phyloP scores from a whole-genome alignment of 495 filamentous ascomycete genomes.

The Penicillium fimorum region DNA sequence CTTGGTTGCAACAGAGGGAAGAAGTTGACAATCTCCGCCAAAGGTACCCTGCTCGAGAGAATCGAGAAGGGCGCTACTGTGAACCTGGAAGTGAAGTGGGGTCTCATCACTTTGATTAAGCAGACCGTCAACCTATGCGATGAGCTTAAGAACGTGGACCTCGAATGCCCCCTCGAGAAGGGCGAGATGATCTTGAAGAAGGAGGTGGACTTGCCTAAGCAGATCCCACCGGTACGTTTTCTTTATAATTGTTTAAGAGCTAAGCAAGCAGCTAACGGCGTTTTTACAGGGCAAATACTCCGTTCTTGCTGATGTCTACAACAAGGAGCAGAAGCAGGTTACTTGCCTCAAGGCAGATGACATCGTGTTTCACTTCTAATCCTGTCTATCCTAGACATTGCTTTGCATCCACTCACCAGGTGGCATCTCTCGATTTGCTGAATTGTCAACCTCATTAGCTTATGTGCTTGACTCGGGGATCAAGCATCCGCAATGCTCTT shows the following conservation, averaged over 20 bases:
- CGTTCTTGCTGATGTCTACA: slow-evolving; percentile 82
- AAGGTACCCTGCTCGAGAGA: slow-evolving; percentile 63
- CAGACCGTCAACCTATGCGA: slow-evolving; percentile 81
- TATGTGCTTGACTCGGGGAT: slow-evolving; percentile 5
- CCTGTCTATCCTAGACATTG: slow-evolving; percentile 2
- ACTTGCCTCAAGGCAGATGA: slow-evolving; percentile 73
- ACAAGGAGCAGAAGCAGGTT: slow-evolving; percentile 62
- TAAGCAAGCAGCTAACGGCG: slow-evolving; percentile 11
- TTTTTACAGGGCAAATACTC: slow-evolving; percentile 75
- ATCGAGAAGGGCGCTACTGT: slow-evolving; percentile 79
- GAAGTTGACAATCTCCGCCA: slow-evolving; percentile 74
- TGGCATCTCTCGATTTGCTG: slow-evolving; percentile 13
- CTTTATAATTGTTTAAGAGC: background rate
- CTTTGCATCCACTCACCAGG: slow-evolving; percentile 18
- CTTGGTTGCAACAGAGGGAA: slow-evolving; percentile 59
- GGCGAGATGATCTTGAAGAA: slow-evolving; percentile 72
- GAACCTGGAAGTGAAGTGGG: slow-evolving; percentile 85
- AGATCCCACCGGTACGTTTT: slow-evolving; percentile 81
- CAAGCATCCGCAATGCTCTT: slow-evolving; percentile 14
- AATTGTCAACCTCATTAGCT: slow-evolving; percentile 1
- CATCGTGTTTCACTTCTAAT: slow-evolving; percentile 34
- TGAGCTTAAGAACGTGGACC: slow-evolving; percentile 79
- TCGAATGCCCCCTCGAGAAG: slow-evolving; percentile 81
- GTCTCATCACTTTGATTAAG: slow-evolving; percentile 79
- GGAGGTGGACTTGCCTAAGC: slow-evolving; percentile 76